A percentile compares a stretch with the other conserved stretches of the same genome.
Conservation (phyloP, 1,139 yeast genomes). For the Pichia sp. region DNA sequence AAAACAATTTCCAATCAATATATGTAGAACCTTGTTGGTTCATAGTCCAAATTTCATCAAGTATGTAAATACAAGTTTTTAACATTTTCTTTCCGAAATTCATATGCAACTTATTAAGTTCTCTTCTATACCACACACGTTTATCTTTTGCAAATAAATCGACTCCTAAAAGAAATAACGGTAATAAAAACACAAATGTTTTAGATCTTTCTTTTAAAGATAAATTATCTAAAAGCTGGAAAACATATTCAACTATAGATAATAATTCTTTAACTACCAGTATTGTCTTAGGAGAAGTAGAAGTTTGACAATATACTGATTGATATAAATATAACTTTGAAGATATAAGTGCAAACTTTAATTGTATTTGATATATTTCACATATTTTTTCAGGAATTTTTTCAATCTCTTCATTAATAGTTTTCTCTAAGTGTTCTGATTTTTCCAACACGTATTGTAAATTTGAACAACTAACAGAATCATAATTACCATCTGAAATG, state of each 20-base stretch:
- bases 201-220: not conserved
- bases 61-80: slow-evolving; percentile 5
- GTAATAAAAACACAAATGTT: slow-evolving; percentile 5
- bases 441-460: slow-evolving; percentile 9
- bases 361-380: slow-evolving; percentile 1
- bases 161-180: slow-evolving; percentile 13
- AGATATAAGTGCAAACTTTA: slow-evolving; percentile 9
- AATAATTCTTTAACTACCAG: slow-evolving; percentile 10
- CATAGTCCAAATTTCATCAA: slow-evolving; percentile 11
- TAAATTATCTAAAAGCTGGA: not conserved
- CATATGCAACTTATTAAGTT: slow-evolving; percentile 1
- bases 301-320: slow-evolving; percentile 9
- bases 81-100: slow-evolving; percentile 8
- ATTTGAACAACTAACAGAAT: slow-evolving; percentile 4
- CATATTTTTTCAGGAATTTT: not conserved
- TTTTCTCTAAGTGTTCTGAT: slow-evolving; percentile 8
- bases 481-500: not conserved
- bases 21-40: slow-evolving; percentile 8
- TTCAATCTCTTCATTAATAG: not conserved
- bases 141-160: slow-evolving; percentile 8
- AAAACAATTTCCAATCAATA: slow-evolving; percentile 14
- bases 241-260: not conserved
- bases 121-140: slow-evolving; percentile 5
- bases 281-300: slow-evolving; percentile 16
- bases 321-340: slow-evolving; percentile 16